phyloP scores from a whole-genome alignment of 116 monocot genomes.

The Phalaenopsis hybrid region DNA sequence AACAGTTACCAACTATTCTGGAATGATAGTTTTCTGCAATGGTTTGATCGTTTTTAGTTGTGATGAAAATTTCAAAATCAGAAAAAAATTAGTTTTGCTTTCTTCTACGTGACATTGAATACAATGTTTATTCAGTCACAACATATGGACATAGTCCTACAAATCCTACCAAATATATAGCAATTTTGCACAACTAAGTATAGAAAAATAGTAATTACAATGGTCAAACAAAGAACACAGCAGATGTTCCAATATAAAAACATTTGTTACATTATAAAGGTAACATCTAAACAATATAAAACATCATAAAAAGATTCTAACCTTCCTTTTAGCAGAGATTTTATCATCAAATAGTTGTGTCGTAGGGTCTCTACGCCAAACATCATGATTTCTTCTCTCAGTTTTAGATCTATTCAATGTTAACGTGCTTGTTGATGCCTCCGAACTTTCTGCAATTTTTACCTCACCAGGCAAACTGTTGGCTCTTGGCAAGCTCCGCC shows the following conservation, averaged over 20 bases:
- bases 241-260: background rate
- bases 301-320: slow-evolving; percentile 14
- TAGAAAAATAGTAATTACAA: background rate
- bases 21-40: background rate
- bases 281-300: background rate
- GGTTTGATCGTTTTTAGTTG: background rate
- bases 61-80: background rate
- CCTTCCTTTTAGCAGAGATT: slow-evolving; percentile 73
- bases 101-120: background rate
- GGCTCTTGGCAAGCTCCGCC: slow-evolving; percentile 54
- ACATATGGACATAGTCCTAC: background rate
- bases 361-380: slow-evolving; percentile 23
- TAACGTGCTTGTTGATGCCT: slow-evolving; percentile 26
- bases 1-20: background rate
- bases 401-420: slow-evolving; percentile 66
- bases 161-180: background rate
- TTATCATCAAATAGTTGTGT: slow-evolving; percentile 54
- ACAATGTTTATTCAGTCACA: background rate
- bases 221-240: background rate
- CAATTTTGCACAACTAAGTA: background rate
- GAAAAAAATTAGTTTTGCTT: background rate
- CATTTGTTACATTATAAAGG: background rate
- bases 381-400: slow-evolving; percentile 42
- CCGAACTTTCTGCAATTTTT: slow-evolving; percentile 29
- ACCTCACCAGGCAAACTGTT: slow-evolving; percentile 54